These are phyloP conservation scores for Friedmanniomyces simplex DNA, from an alignment of 495 filamentous ascomycete species.

Conservation along the genomic window DNA sequence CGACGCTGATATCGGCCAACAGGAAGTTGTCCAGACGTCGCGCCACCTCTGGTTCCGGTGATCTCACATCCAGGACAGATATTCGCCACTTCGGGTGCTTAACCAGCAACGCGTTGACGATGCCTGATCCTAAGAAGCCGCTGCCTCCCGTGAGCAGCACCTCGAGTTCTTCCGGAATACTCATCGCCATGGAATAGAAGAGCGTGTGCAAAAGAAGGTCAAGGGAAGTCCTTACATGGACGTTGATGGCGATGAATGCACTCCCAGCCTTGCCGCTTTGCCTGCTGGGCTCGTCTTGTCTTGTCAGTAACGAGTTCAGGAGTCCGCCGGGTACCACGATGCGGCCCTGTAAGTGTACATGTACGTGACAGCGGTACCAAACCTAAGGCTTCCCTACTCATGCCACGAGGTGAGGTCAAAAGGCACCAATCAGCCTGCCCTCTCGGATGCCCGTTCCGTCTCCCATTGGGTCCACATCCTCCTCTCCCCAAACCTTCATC, in stretches of 20 bases:
- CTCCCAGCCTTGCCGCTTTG: too few species aligned
- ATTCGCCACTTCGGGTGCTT: constrained; percentile 22
- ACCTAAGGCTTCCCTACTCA: too few species aligned
- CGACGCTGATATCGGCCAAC: constrained; percentile 23
- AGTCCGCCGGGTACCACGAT: too few species aligned
- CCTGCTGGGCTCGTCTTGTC: too few species aligned
- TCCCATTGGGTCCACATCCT: too few species aligned
- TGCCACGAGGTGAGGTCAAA: too few species aligned
- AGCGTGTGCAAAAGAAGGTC: background rate
- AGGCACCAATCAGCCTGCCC: too few species aligned
- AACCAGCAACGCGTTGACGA: constrained; percentile 24
- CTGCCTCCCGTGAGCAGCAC: constrained; percentile 33
- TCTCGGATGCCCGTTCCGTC: too few species aligned
- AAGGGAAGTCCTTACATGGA: too few species aligned
- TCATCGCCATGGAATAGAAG: background rate
- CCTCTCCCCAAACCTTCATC: background rate
- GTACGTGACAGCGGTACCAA: too few species aligned
- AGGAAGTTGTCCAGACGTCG: constrained; percentile 21
- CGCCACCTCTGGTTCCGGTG: constrained; percentile 7
- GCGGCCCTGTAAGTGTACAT: too few species aligned
- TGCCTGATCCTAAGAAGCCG: constrained; percentile 31
- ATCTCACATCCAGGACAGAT: constrained; percentile 28
- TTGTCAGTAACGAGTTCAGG: too few species aligned
- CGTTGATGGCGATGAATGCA: background rate
- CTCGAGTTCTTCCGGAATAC: background rate